These are phyloP conservation scores for Paulownia fortunei DNA, from an alignment of 257 asterid species.

Conservation along the genomic window DNA sequence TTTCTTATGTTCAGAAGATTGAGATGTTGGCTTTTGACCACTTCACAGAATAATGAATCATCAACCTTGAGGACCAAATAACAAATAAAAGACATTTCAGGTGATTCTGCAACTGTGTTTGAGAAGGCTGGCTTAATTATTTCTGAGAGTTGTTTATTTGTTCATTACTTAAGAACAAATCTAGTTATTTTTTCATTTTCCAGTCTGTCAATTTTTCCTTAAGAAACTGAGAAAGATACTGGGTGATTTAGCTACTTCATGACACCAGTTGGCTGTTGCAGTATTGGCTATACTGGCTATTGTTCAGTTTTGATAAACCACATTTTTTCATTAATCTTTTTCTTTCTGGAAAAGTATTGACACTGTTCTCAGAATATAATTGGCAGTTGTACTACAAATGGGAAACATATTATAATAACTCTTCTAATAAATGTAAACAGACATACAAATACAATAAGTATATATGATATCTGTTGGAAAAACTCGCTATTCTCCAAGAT, in stretches of 20 bases:
- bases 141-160: neutral
- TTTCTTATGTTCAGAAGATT: neutral
- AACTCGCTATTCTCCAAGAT: neutral
- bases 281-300: neutral
- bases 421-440: neutral
- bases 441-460: neutral
- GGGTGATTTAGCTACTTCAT: neutral
- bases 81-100: neutral
- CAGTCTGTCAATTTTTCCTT: neutral
- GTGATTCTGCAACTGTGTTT: neutral
- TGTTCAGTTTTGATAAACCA: neutral
- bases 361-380: neutral
- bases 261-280: neutral
- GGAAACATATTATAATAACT: neutral
- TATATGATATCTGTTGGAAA: neutral
- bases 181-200: neutral
- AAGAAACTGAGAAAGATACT: neutral
- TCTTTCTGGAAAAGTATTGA: neutral
- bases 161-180: neutral
- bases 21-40: neutral
- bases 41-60: neutral
- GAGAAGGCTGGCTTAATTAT: neutral
- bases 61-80: neutral
- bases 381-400: neutral
- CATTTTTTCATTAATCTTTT: neutral